Base-by-base conservation (phyloP, 441 rosid species). In the Euphorbia celastroides region DNA sequence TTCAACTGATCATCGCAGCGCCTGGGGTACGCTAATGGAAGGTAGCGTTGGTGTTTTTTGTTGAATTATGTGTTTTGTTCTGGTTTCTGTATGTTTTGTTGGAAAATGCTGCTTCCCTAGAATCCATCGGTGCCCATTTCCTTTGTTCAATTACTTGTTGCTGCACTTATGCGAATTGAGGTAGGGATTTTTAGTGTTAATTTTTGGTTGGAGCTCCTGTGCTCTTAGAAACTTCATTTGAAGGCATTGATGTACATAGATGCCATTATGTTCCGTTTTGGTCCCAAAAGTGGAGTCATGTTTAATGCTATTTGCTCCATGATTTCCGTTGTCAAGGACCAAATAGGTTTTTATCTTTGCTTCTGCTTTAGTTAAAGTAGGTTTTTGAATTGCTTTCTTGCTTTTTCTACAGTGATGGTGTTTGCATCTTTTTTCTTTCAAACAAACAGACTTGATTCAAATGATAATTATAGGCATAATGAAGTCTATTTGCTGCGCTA, bases 361-460 rank as follows among this genome's bases (percentile, higher is more conserved):
- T 78, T 60, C 67, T 70, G 68, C 81, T 72, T 73, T 84, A 77
- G 70, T 68, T 77, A 73, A 79, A 72, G 82, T 31, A 50, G 56
- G 75, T 64, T 74, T 59, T 69, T 57, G 51, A 30, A 48, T 67
- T 56, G 62, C 73, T 81, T 70, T 79, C 72, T 82, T 50, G 59
- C 83, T 73, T 79, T 74, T 66, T 68, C 68, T 64, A 50, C 67
- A 73, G 66, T 79, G 83, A 86, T 83, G 81, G 75, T 77, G 78
- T 75, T 78, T 74, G 68, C 68, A 72, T 70, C 32, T 57, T 74
- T 60, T 65, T 67, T 17, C 51, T 17, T 19, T 38, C 0, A 13
- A 32, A 22, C 19, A 12, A 23, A 16, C 41, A 36, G 27, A 23
- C 14, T 54, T 54, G 2, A 54, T 36, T 55, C 23, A 59, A n/a